A percentile compares a stretch with the other conserved stretches of the same genome.
These are phyloP conservation scores for Cystofilobasidium ferigula DNA, from an alignment of 768 basidiomycete genomes.

Conservation along the genomic window DNA sequence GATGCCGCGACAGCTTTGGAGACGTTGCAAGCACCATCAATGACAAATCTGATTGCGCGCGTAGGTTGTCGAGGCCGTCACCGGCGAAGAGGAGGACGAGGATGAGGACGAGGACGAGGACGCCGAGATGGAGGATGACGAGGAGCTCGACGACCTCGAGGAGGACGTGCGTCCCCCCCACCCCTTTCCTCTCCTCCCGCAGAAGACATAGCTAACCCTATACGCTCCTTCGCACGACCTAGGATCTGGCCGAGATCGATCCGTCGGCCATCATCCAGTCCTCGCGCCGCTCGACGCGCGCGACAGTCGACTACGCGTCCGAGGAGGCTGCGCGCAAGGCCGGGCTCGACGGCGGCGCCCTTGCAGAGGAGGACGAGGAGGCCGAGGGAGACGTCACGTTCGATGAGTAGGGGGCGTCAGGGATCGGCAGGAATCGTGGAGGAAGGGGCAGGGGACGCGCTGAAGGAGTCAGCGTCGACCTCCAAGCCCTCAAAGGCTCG, in stretches of 20 bases:
- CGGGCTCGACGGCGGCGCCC: constrained; percentile 6
- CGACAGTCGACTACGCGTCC: constrained; percentile 22
- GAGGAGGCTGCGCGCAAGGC: constrained; percentile 21
- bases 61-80: not conserved
- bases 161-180: not conserved
- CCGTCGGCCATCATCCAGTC: constrained; percentile 17
- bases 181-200: not conserved
- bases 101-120: constrained; percentile 11
- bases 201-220: not conserved
- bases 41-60: not conserved
- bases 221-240: not conserved
- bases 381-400: too few relatives aligned
- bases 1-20: too few relatives aligned
- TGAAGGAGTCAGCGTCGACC: too few relatives aligned
- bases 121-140: constrained; percentile 11
- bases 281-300: constrained; percentile 21
- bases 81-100: constrained; percentile 9
- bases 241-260: constrained; percentile 21
- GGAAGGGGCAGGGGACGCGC: too few relatives aligned
- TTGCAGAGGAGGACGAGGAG: constrained; percentile 12
- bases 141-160: constrained; percentile 14
- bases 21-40: too few relatives aligned
- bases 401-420: too few relatives aligned
- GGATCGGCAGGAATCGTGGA: too few relatives aligned
- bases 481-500: too few relatives aligned